Evolutionary conservation across 2,329 filamentous ascomycete species (phyloP).

Genomic region (Didymella pomorum): DNA sequence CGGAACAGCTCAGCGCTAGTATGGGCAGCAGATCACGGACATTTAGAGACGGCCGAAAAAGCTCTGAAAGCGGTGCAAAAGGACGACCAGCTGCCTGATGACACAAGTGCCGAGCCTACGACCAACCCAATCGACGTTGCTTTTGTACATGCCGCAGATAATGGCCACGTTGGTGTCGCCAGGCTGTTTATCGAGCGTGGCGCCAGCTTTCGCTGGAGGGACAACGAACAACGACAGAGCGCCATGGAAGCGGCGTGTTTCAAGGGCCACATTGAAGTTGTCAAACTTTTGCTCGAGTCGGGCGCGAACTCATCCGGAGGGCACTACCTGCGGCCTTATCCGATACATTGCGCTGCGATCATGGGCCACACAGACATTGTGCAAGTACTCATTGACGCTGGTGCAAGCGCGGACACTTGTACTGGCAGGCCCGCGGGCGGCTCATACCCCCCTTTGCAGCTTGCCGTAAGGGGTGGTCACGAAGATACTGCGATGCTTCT

Average conservation of each 20-base stretch:
- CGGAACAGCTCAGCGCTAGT: not conserved
- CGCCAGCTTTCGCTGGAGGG: not conserved
- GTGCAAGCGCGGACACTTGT: not conserved
- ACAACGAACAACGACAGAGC: not conserved
- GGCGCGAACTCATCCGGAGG: not conserved
- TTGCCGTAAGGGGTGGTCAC: not conserved
- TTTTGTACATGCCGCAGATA: not conserved
- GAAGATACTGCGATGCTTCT: not conserved
- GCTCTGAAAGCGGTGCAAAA: not conserved
- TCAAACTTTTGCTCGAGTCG: not conserved
- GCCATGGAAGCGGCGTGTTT: not conserved
- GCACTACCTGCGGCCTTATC: not conserved
- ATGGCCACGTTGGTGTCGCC: not conserved
- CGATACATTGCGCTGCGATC: conserved; percentile 3
- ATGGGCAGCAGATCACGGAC: not conserved
- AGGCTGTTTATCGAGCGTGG: not conserved
- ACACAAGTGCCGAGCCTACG: not conserved
- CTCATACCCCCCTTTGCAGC: not conserved
- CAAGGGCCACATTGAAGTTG: not conserved
- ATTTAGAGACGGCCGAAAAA: not conserved
- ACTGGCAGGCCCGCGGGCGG: not conserved
- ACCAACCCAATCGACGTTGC: not conserved
- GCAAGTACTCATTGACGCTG: not conserved
- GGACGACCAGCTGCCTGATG: not conserved
- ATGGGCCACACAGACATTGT: conserved; percentile 2